phyloP scores from a whole-genome alignment of 2,329 filamentous ascomycete genomes.

The Pseudogymnoascus sp. region DNA sequence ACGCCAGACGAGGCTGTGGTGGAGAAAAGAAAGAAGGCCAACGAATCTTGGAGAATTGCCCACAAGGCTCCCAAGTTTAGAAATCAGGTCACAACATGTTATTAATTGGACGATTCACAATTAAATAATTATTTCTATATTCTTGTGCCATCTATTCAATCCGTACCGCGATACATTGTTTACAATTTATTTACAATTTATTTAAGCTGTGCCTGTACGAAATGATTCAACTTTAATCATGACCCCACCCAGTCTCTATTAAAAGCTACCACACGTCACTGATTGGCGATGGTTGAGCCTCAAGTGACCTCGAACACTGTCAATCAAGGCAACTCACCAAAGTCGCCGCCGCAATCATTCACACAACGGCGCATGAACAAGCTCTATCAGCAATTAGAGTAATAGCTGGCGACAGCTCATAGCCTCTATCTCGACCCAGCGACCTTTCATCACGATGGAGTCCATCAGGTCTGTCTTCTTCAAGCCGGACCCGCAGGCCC shows the following conservation, averaged over 20 bases:
- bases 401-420: conserved; percentile 2
- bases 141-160: not conserved
- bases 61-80: not conserved
- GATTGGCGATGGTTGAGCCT: conserved; percentile 8
- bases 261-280: conserved; percentile 6
- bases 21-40: conserved; percentile 10
- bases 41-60: conserved; percentile 8
- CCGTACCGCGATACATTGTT: not conserved
- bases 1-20: conserved; percentile 12
- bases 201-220: not conserved
- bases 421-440: not conserved
- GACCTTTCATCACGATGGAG: conserved; percentile 56
- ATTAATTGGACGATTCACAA: not conserved
- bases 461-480: conserved; percentile 77
- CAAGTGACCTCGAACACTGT: conserved; percentile 1
- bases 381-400: not conserved
- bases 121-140: not conserved
- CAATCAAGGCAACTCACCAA: not conserved
- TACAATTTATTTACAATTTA: not conserved
- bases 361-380: conserved; percentile 3
- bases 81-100: not conserved
- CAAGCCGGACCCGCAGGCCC: conserved; percentile 85
- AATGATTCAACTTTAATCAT: conserved; percentile 1
- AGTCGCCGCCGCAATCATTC: conserved; percentile 2
- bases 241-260: not conserved